Conservation (phyloP, 2,329 filamentous ascomycete species). For the Diplodia sapinea region DNA sequence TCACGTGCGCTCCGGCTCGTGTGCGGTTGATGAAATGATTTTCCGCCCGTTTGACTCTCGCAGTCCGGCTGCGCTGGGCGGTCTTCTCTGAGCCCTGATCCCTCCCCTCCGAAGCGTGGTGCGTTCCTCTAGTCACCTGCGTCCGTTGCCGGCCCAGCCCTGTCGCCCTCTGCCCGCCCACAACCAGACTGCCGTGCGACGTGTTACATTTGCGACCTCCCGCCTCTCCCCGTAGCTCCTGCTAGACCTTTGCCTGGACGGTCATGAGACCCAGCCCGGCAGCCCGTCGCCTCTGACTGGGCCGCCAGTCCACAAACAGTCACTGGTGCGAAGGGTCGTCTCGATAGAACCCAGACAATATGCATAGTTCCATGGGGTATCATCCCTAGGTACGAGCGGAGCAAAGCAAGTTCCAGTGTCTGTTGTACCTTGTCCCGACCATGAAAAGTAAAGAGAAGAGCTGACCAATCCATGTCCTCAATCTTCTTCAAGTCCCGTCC, state of each 20-base stretch:
- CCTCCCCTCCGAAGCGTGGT: constrained; percentile 23
- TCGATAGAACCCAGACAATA: constrained; percentile 25
- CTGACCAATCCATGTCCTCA: constrained; percentile 28
- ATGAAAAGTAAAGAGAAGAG: constrained; percentile 25
- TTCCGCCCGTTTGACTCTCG: constrained; percentile 19
- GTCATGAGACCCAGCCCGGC: constrained; percentile 25
- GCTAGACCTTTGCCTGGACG: constrained; percentile 21
- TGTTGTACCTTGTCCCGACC: constrained; percentile 23
- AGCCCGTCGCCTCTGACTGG: constrained; percentile 12
- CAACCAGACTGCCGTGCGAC: constrained; percentile 26
- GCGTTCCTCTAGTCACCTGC: constrained; percentile 15
- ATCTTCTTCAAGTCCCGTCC: constrained; percentile 26
- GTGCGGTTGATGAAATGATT: constrained; percentile 28
- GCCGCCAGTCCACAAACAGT: background rate
- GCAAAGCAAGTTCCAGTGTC: constrained; percentile 31
- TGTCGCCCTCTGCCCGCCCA: constrained; percentile 8
- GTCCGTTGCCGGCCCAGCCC: constrained; percentile 18
- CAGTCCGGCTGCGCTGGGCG: constrained; percentile 12
- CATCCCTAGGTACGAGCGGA: constrained; percentile 30
- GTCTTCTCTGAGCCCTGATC: constrained; percentile 18
- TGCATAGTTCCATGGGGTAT: constrained; percentile 30
- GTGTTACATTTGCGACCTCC: constrained; percentile 29
- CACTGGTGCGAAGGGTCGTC: constrained; percentile 10
- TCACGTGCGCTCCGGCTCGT: constrained; percentile 27
- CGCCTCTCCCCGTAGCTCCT: constrained; percentile 22